Conservation (phyloP, 305 asterid genomes). For the Coffea humblotiana region DNA sequence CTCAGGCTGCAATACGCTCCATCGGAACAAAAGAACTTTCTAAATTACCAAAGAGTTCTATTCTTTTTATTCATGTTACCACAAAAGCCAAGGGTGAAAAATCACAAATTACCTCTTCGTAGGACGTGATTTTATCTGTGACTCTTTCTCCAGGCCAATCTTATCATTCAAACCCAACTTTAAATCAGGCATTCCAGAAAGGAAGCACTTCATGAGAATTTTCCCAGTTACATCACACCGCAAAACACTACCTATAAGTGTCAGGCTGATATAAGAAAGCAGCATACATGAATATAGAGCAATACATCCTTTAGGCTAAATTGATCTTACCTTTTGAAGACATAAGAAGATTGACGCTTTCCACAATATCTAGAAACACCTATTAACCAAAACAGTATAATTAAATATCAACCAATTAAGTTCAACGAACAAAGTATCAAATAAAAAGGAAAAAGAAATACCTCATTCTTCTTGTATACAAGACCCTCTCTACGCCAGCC, state of each 20-base stretch:
- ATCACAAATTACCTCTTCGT: conserved; percentile 61
- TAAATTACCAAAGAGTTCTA: not conserved
- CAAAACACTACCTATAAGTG: conserved; percentile 75
- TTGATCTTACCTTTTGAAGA: conserved; percentile 79
- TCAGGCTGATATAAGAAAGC: conserved; percentile 19
- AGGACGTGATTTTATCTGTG: conserved; percentile 94
- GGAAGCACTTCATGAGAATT: conserved; percentile 96
- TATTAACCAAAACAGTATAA: conserved; percentile 31
- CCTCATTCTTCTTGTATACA: conserved; percentile 96
- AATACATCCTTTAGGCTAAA: conserved; percentile 6
- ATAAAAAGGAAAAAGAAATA: conserved; percentile 25
- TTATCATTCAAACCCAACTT: conserved; percentile 98
- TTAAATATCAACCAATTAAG: conserved; percentile 12
- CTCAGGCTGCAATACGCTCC: not conserved
- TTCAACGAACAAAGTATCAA: conserved; percentile 3
- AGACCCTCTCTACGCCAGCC: conserved; percentile 99
- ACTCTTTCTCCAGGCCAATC: conserved; percentile 98
- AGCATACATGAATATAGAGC: not conserved
- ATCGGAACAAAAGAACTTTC: not conserved
- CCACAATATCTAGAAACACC: conserved; percentile 99
- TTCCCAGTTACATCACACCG: conserved; percentile 98
- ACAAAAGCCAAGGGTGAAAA: not conserved
- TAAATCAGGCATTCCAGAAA: conserved; percentile 99
- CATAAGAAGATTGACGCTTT: conserved; percentile 98
- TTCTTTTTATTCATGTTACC: not conserved